These are phyloP conservation scores for Penicillium italicum DNA, from an alignment of 2,329 filamentous ascomycete genomes.

Conservation along the genomic window DNA sequence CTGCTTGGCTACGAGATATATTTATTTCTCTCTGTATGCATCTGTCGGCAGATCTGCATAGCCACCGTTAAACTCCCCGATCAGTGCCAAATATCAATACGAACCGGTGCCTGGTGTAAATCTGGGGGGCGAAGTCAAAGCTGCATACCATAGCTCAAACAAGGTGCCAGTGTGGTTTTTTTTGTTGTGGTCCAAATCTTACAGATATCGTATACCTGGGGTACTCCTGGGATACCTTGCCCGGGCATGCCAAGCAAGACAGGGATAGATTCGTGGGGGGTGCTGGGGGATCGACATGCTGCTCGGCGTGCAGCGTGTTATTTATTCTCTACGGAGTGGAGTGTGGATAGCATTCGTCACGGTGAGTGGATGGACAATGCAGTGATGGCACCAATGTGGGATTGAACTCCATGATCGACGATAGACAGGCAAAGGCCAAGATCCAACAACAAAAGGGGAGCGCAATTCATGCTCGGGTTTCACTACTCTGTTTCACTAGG, in stretches of 20 bases:
- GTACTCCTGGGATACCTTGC: neutral
- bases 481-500: neutral
- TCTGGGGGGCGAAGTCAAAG: neutral
- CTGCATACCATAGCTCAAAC: neutral
- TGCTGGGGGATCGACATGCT: conserved; percentile 1
- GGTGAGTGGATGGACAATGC: neutral
- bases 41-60: conserved; percentile 7
- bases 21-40: neutral
- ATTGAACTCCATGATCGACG: conserved; percentile 6
- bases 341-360: conserved; percentile 1
- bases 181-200: neutral
- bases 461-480: neutral
- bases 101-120: neutral
- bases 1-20: conserved; percentile 6
- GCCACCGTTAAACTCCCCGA: conserved; percentile 4
- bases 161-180: neutral
- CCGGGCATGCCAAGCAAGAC: conserved; percentile 1
- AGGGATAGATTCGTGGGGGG: conserved; percentile 9
- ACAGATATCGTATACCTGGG: neutral
- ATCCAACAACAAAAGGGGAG: neutral
- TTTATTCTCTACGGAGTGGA: too few relatives aligned
- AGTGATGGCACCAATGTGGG: neutral
- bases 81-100: neutral
- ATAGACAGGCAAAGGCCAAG: neutral
- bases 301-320: neutral